Evolutionary conservation across 768 basidiomycete species (phyloP).

Genomic region (Exsudoporus frostii): DNA sequence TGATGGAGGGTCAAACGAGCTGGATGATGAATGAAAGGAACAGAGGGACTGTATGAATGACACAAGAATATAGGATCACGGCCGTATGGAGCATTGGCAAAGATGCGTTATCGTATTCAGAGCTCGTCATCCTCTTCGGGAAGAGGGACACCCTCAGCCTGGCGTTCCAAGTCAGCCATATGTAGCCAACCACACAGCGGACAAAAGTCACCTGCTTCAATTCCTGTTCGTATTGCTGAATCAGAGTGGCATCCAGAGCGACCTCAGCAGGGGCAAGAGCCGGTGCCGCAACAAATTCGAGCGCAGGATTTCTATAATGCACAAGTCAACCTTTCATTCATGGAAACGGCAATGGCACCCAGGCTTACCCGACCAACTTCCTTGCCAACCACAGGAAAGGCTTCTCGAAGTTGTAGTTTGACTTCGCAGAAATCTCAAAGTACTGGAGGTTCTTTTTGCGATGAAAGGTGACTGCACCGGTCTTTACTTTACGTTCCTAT

Average conservation of each 20-base stretch:
- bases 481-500: slow-evolving; percentile 99
- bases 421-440: slow-evolving; percentile 99
- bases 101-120: slow-evolving; percentile 35
- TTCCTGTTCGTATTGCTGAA: slow-evolving; percentile 77
- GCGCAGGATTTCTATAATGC: slow-evolving; percentile 61
- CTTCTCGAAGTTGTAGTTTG: slow-evolving; percentile 99
- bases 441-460: slow-evolving; percentile 99
- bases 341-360: not conserved
- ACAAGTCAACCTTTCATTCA: not conserved
- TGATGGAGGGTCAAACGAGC: slow-evolving; percentile 15
- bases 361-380: slow-evolving; percentile 90
- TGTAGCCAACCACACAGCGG: not conserved
- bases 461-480: slow-evolving; percentile 97
- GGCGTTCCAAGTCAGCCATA: slow-evolving; percentile 10
- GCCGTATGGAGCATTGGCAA: slow-evolving; percentile 20
- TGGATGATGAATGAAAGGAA: slow-evolving; percentile 18
- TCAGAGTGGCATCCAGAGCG: slow-evolving; percentile 70
- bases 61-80: slow-evolving; percentile 19
- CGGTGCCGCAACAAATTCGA: slow-evolving; percentile 97
- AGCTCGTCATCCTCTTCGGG: slow-evolving; percentile 97
- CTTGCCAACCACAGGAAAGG: slow-evolving; percentile 99
- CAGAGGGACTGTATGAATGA: slow-evolving; percentile 15
- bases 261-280: slow-evolving; percentile 95
- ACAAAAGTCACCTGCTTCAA: slow-evolving; percentile 54
- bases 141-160: slow-evolving; percentile 91